Evolutionary conservation across 2,329 filamentous ascomycete species (phyloP).

Genomic region (Basipetospora chlamydospora): DNA sequence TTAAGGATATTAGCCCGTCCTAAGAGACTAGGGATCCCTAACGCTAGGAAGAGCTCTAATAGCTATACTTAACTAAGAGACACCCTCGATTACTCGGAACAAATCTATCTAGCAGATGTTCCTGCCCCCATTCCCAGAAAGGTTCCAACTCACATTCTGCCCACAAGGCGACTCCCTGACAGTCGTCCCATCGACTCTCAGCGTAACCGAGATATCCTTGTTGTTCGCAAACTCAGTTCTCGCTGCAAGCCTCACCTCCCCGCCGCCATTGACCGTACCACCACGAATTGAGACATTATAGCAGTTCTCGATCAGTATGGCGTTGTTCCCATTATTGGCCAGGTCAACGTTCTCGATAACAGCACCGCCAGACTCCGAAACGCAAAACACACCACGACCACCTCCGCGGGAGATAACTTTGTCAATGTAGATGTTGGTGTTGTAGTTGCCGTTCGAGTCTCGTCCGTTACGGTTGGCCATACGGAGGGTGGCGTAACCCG

Average conservation of each 20-base stretch:
- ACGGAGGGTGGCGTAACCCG: conserved; percentile 40
- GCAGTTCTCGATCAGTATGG: conserved; percentile 45
- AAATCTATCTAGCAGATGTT: conserved; percentile 26
- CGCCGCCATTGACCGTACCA: conserved; percentile 37
- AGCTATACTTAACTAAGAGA: no score
- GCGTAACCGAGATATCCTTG: conserved; percentile 32
- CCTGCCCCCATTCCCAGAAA: conserved; percentile 28
- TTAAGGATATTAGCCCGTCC: no score
- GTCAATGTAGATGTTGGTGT: conserved; percentile 37
- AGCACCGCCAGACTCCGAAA: conserved; percentile 38
- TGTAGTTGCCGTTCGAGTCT: conserved; percentile 30
- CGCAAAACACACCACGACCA: conserved; percentile 42
- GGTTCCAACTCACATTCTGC: conserved; percentile 33
- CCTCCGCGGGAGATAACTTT: conserved; percentile 39
- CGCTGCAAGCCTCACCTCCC: conserved; percentile 38
- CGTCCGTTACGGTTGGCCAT: conserved; percentile 43
- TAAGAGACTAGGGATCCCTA: no score
- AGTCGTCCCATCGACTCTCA: conserved; percentile 32
- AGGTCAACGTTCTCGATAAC: conserved; percentile 34
- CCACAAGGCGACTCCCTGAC: conserved; percentile 40
- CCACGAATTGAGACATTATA: conserved; percentile 36
- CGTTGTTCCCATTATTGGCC: conserved; percentile 37
- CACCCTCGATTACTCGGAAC: no score
- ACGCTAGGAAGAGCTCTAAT: no score
- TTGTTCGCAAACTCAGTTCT: conserved; percentile 39